Conservation (phyloP, 371 early-diverging fungal species). For the Mortierella sp. region DNA sequence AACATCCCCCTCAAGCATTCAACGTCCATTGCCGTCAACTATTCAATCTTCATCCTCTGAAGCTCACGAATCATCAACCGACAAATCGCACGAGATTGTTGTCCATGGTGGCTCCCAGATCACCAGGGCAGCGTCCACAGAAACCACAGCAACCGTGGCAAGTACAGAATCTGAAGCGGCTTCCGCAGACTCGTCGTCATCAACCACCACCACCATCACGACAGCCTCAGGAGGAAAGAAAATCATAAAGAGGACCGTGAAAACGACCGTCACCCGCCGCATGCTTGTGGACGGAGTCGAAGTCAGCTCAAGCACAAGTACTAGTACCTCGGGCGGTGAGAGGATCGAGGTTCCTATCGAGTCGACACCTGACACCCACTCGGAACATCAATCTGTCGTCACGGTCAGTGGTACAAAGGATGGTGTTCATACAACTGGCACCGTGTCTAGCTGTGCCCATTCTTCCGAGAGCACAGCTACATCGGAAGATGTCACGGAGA, state of each 20-base stretch:
- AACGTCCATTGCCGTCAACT: not conserved
- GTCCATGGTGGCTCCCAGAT: not conserved
- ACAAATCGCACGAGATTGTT: too few species aligned
- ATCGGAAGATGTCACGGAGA: slow-evolving; percentile 1
- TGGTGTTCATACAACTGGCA: too few species aligned
- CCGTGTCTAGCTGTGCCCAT: too few species aligned
- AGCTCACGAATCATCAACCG: too few species aligned
- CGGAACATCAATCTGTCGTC: slow-evolving; percentile 17
- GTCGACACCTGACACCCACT: slow-evolving; percentile 31
- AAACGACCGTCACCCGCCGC: slow-evolving; percentile 39
- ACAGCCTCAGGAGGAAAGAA: slow-evolving; percentile 30
- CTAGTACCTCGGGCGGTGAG: slow-evolving; percentile 31
- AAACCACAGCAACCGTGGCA: too few species aligned
- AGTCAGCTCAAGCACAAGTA: slow-evolving; percentile 23
- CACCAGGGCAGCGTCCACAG: not conserved
- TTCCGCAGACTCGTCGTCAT: not conserved
- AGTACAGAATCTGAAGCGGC: not conserved
- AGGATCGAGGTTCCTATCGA: slow-evolving; percentile 46
- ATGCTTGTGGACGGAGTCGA: slow-evolving; percentile 27
- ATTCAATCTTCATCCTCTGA: too few species aligned
- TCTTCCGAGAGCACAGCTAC: slow-evolving; percentile 3
- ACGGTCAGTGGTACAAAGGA: slow-evolving; percentile 17
- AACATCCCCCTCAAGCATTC: not conserved
- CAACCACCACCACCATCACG: slow-evolving; percentile 18
- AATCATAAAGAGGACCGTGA: slow-evolving; percentile 42